Evolutionary conservation across 352 stramenopile species (phyloP).

Genomic region (Plasmopara halstedii): DNA sequence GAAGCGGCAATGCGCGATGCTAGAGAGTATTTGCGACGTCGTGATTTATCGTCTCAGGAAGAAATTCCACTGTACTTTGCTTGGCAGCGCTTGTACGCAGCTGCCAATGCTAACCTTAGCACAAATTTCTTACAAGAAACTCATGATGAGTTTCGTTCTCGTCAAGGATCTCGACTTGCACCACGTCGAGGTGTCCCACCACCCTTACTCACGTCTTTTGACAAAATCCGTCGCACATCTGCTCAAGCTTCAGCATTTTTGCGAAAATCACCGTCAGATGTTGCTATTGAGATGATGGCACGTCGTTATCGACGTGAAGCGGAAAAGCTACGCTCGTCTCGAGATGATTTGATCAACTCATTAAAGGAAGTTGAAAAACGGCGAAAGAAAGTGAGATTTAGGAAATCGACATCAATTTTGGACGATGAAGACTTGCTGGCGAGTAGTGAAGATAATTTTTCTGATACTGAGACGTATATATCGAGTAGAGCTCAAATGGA

Average conservation of each 20-base stretch:
- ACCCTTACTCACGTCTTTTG: conserved; percentile 22
- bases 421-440: conserved; percentile 11
- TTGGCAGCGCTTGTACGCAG: conserved; percentile 40
- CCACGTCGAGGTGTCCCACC: conserved; percentile 28
- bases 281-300: conserved; percentile 27
- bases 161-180: conserved; percentile 24
- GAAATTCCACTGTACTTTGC: conserved; percentile 49
- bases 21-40: conserved; percentile 23
- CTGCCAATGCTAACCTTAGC: conserved; percentile 36
- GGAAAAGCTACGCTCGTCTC: conserved; percentile 21
- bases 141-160: conserved; percentile 16
- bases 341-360: conserved; percentile 5
- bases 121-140: conserved; percentile 38
- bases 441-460: not conserved
- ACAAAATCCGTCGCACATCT: conserved; percentile 22
- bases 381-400: conserved; percentile 6
- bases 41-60: conserved; percentile 39
- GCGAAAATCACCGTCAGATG: conserved; percentile 16
- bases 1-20: conserved; percentile 31
- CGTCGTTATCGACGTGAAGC: conserved; percentile 26
- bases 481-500: not conserved
- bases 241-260: conserved; percentile 26
- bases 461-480: not conserved
- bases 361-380: conserved; percentile 1
- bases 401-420: conserved; percentile 3